Evolutionary conservation across 306 rosid species (phyloP).

Genomic region (Cercis canadensis): DNA sequence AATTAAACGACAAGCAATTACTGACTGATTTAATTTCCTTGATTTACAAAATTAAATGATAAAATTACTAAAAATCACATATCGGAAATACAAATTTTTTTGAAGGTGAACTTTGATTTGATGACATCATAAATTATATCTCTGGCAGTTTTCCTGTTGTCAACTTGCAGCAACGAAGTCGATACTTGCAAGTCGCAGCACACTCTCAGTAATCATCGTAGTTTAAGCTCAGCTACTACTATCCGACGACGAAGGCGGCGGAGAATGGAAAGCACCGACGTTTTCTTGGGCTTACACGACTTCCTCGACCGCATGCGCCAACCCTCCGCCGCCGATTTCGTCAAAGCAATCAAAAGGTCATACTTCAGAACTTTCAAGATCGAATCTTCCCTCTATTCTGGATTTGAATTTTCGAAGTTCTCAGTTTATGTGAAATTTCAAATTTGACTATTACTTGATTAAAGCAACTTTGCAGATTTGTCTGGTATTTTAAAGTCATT

Average conservation of each 20-base stretch:
- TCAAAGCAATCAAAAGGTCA: slow-evolving; percentile 91
- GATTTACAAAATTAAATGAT: no score
- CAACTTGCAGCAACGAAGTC: no score
- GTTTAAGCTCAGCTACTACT: background rate
- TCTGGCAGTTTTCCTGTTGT: no score
- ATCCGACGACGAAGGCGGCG: slow-evolving; percentile 16
- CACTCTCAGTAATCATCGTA: no score
- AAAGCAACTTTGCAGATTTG: background rate
- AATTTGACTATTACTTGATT: background rate
- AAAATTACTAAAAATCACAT: no score
- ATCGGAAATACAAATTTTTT: no score
- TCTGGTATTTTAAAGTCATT: background rate
- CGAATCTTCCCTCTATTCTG: background rate
- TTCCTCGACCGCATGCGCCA: slow-evolving; percentile 98
- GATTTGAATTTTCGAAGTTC: background rate
- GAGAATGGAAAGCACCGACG: slow-evolving; percentile 89
- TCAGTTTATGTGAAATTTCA: background rate
- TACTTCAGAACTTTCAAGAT: background rate
- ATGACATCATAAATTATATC: no score
- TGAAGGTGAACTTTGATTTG: no score
- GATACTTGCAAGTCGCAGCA: no score
- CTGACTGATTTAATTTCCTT: no score
- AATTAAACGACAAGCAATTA: no score
- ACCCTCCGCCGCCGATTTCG: slow-evolving; percentile 93
- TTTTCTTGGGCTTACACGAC: slow-evolving; percentile 85